These are phyloP conservation scores for Puya raimondii DNA, from an alignment of 176 grass and related monocot genomes.

Conservation along the genomic window DNA sequence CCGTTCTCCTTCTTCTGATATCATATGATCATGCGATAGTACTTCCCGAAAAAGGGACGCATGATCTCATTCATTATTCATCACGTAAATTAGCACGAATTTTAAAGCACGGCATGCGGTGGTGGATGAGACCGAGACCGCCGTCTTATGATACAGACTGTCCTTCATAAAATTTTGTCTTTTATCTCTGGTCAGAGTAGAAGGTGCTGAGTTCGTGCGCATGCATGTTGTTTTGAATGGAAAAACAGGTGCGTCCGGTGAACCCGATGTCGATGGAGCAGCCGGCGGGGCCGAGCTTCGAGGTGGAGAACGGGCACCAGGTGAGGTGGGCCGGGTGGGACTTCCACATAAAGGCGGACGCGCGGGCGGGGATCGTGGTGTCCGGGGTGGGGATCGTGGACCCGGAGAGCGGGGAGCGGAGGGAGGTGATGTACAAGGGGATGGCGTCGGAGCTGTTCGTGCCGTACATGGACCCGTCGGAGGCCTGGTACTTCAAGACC, in stretches of 20 bases:
- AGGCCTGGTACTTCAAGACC: constrained; percentile 97
- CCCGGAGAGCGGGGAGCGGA: constrained; percentile 30
- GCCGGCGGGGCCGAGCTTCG: constrained; percentile 25
- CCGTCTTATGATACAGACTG: too few species aligned
- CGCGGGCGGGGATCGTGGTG: constrained; percentile 71
- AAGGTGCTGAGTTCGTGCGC: background rate
- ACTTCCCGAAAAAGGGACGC: too few species aligned
- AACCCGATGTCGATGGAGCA: constrained; percentile 68
- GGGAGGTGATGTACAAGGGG: constrained; percentile 79
- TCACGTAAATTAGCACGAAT: too few species aligned
- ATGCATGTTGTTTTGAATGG: background rate
- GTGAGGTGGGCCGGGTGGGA: constrained; percentile 91
- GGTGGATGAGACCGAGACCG: too few species aligned
- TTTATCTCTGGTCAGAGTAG: too few species aligned
- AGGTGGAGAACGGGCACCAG: constrained; percentile 48
- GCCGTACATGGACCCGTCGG: constrained; percentile 93
- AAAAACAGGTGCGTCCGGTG: background rate
- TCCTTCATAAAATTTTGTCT: too few species aligned
- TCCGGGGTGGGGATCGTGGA: constrained; percentile 42
- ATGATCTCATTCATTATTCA: too few species aligned
- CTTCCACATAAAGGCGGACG: constrained; percentile 77
- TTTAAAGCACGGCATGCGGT: too few species aligned
- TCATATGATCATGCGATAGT: too few species aligned
- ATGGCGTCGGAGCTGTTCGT: constrained; percentile 87
- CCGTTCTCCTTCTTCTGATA: too few species aligned